Evolutionary conservation across 2,329 filamentous ascomycete species (phyloP), one percentile per base, ranked within the genome.

Genomic region (Stachybotrys chlorohalonatus): DNA sequence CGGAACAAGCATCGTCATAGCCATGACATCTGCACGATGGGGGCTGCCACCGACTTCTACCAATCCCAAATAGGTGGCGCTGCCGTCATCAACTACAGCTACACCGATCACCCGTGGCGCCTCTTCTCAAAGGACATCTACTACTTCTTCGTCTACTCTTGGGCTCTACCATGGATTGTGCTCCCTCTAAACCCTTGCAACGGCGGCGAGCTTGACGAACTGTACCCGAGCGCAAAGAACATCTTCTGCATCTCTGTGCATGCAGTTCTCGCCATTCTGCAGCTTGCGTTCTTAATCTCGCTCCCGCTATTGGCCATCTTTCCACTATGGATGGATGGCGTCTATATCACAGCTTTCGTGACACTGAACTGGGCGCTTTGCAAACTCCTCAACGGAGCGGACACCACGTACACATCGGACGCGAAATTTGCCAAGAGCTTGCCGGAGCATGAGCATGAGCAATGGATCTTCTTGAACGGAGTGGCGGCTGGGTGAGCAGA

Each of bases 391-490:
- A 86, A 86, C 59, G 76, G 82, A n/a, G 65, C 60, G 7, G 64
- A 70, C 4, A 70, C 74, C 52, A 72, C 74, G 3, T 83, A 79
- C 60, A 67, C 69, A 16, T 83, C 82, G 1, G 75, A 81, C 47
- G 71, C 76, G 2, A 71, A 79, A 53, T 83, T 80, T 57, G 75
- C 83, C 1, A 67, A 74, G 15, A 68, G 69, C 1, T 66, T 69
- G 16, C 73, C 75, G 0, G 75, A 81, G 58, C 77, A 83, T 65
- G 72, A 74, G 11, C 75, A 83, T 53, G 88, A 92, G 70, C 80
- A 85, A 62, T 93, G 89, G 89, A 76, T 92, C n/a, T 92, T 88
- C 64, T 68, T 92, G 52, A 92, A 92, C 63, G 89, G 89, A 1
- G 82, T 91, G 31, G 82, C 79, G 9, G 78, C 78, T 39, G 80